Evolutionary conservation across 2,329 filamentous ascomycete species (phyloP).

Genomic region (Colletotrichum liaoningense): DNA sequence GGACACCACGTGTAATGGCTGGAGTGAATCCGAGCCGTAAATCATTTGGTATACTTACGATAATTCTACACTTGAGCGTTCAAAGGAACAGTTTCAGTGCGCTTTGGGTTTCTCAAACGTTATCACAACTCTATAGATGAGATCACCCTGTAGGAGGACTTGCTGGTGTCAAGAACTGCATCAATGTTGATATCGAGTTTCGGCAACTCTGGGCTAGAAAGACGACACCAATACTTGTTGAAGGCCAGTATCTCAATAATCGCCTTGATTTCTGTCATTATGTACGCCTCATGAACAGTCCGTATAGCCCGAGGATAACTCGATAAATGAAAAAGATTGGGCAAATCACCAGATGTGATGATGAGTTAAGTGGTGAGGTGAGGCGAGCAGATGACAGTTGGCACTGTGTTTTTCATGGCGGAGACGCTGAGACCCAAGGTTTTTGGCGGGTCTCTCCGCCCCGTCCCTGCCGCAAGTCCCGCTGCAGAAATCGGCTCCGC

Average conservation of each 20-base stretch:
- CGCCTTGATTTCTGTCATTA: too few species aligned
- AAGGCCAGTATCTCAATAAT: accelerated
- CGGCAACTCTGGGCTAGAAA: too few species aligned
- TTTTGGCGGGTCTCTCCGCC: background rate
- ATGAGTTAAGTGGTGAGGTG: background rate
- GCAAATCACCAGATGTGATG: background rate
- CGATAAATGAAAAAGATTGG: background rate
- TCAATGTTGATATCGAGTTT: too few species aligned
- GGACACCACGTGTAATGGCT: background rate
- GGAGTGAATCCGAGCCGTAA: too few species aligned
- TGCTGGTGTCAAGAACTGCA: too few species aligned
- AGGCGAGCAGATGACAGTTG: background rate
- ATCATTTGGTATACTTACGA: too few species aligned
- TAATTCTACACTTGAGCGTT: too few species aligned
- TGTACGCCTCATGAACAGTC: accelerated
- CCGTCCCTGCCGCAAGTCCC: background rate
- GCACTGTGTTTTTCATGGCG: background rate
- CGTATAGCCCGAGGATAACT: background rate
- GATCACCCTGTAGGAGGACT: too few species aligned
- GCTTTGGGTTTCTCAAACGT: too few species aligned
- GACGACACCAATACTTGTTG: too few species aligned
- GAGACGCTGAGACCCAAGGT: background rate
- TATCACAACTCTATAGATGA: too few species aligned
- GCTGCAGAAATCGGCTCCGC: background rate
- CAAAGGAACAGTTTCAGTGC: too few species aligned